phyloP scores from a whole-genome alignment of 1,284 basidiomycete genomes.

The Vanrija humicola region DNA sequence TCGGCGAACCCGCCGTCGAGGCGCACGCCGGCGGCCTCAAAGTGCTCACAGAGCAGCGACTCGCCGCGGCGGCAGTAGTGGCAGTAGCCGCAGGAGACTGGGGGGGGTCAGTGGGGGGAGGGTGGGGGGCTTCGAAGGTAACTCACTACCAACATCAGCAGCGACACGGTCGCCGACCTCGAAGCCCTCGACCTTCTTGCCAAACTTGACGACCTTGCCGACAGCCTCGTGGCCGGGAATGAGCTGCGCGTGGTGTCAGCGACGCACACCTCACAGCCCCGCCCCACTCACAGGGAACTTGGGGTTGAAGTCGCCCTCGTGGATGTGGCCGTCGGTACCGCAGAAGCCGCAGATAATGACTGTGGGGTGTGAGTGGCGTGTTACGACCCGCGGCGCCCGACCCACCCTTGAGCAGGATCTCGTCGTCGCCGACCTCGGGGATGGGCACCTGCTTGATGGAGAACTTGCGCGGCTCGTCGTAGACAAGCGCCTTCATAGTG shows the following conservation, averaged over 20 bases:
- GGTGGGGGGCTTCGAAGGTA: neutral
- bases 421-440: conserved; percentile 60
- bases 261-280: conserved; percentile 2
- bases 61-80: conserved; percentile 78
- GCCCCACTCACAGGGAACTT: conserved; percentile 57
- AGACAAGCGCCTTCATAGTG: conserved; percentile 43
- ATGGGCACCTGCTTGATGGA: conserved; percentile 61
- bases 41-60: conserved; percentile 70
- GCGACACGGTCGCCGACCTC: conserved; percentile 69
- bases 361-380: conserved; percentile 9
- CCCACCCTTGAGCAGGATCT: conserved; percentile 66
- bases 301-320: conserved; percentile 72
- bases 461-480: conserved; percentile 58
- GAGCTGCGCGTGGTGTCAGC: conserved; percentile 51
- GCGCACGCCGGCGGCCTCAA: conserved; percentile 69
- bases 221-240: conserved; percentile 80
- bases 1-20: conserved; percentile 79
- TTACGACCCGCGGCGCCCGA: neutral
- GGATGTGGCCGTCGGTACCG: conserved; percentile 69
- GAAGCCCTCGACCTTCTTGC: conserved; percentile 67
- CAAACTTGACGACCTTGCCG: conserved; percentile 63
- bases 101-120: neutral
- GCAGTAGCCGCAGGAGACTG: conserved; percentile 60
- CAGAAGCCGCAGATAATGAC: conserved; percentile 59
- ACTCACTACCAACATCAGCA: conserved; percentile 59